Evolutionary conservation across 2,329 filamentous ascomycete genomes (phyloP).

Genomic region (Colletotrichum tanaceti): DNA sequence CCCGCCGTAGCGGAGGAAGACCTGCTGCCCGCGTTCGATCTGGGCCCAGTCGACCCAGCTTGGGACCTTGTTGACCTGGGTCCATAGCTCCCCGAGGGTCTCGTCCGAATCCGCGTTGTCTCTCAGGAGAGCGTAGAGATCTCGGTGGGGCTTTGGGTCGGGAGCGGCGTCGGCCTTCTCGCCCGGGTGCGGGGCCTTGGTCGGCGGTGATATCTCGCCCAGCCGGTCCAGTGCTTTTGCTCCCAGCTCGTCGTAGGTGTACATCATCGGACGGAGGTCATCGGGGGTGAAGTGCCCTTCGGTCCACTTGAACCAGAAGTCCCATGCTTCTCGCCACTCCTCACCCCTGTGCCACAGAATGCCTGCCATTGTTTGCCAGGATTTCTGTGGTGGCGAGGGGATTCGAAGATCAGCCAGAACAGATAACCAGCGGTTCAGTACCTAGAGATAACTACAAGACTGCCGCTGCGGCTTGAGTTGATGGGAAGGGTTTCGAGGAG

Average conservation of each 20-base stretch:
- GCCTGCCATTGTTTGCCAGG: constrained; percentile 29
- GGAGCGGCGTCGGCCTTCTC: constrained; percentile 49
- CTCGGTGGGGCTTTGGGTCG: constrained; percentile 55
- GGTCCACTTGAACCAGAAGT: constrained; percentile 77
- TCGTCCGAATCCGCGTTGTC: constrained; percentile 68
- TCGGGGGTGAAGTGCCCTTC: constrained; percentile 70
- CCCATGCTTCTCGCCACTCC: constrained; percentile 60
- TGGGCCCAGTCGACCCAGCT: constrained; percentile 84
- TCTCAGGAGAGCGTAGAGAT: constrained; percentile 72
- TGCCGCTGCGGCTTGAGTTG: not conserved
- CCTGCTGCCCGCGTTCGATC: constrained; percentile 77
- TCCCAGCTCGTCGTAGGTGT: constrained; percentile 75
- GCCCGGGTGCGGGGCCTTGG: constrained; percentile 45
- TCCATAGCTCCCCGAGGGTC: constrained; percentile 69
- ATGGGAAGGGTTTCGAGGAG: not conserved
- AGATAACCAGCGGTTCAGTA: not conserved
- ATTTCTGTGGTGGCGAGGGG: not conserved
- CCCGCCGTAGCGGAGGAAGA: constrained; percentile 81
- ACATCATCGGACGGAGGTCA: constrained; percentile 69
- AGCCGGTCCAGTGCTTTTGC: constrained; percentile 74
- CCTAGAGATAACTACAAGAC: not conserved
- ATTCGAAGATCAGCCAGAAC: not conserved
- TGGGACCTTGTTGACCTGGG: constrained; percentile 77
- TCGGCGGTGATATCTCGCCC: constrained; percentile 68
- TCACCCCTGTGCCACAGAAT: constrained; percentile 35